Evolutionary conservation across 805 yeast species (phyloP).

Genomic region (Ogataea polymorpha): DNA sequence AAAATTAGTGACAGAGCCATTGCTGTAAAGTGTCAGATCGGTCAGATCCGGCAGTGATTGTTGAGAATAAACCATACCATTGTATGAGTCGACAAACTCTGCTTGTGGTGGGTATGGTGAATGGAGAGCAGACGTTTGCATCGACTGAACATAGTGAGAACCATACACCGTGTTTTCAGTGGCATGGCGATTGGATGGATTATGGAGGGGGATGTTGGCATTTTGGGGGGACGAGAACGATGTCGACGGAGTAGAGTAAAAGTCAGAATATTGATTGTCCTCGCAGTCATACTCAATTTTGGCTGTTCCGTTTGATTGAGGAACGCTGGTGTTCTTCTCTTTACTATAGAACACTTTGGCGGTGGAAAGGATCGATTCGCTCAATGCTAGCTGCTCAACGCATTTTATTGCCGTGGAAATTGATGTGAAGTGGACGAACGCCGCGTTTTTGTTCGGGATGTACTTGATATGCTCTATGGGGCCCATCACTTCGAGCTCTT

Average conservation of each 20-base stretch:
- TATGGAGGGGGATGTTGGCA: constrained; percentile 10
- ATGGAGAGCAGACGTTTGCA: constrained; percentile 8
- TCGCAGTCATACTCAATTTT: constrained; percentile 12
- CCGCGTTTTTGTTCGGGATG: constrained; percentile 21
- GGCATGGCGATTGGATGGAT: constrained; percentile 4
- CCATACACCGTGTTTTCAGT: constrained; percentile 5
- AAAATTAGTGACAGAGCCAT: constrained; percentile 8
- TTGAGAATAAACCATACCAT: constrained; percentile 10
- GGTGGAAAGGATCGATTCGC: constrained; percentile 22
- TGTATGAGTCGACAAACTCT: constrained; percentile 13
- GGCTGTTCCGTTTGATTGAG: constrained; percentile 3
- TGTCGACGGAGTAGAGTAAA: constrained; percentile 28
- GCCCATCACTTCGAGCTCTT: constrained; percentile 40
- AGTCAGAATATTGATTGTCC: constrained; percentile 12
- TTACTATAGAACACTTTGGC: constrained; percentile 30
- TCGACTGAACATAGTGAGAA: constrained; percentile 1
- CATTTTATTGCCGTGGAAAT: constrained; percentile 45
- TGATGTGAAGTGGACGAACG: constrained; percentile 40
- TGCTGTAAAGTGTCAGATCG: constrained; percentile 4
- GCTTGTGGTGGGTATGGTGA: constrained; percentile 4
- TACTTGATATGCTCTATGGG: constrained; percentile 37
- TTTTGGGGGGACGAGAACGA: constrained; percentile 26
- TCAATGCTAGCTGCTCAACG: constrained; percentile 36
- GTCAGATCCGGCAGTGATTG: constrained; percentile 5
- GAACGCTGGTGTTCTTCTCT: constrained; percentile 21